Conservation (phyloP, 768 basidiomycete genomes). For the Megacollybia marginata region DNA sequence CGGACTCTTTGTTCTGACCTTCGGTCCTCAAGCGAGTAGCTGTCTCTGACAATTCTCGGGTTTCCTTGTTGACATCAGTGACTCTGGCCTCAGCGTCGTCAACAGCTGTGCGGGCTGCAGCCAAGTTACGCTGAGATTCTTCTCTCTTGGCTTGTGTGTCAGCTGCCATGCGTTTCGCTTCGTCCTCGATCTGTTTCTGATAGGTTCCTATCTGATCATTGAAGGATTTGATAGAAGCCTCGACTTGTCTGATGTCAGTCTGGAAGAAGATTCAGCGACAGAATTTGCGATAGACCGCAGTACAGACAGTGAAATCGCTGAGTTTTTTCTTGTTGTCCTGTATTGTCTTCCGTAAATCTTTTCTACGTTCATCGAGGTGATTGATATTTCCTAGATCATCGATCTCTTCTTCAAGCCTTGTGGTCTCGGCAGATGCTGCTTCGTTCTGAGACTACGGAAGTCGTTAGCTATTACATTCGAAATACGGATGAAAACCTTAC, state of each 20-base stretch:
- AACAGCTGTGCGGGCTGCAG: slow-evolving; percentile 34
- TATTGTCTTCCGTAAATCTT: slow-evolving; percentile 31
- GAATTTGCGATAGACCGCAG: neutral
- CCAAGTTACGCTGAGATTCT: slow-evolving; percentile 44
- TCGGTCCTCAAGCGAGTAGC: slow-evolving; percentile 21
- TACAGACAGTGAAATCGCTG: slow-evolving; percentile 35
- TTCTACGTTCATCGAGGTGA: slow-evolving; percentile 31
- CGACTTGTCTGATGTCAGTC: slow-evolving; percentile 47
- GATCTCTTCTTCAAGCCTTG: slow-evolving; percentile 29
- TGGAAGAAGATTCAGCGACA: slow-evolving; percentile 15
- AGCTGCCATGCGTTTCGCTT: slow-evolving; percentile 44
- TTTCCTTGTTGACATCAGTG: slow-evolving; percentile 5
- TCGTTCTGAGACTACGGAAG: neutral
- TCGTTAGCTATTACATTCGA: neutral
- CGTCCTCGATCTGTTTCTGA: slow-evolving; percentile 41
- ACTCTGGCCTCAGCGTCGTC: slow-evolving; percentile 27
- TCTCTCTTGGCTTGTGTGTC: slow-evolving; percentile 60
- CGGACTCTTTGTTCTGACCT: slow-evolving; percentile 31
- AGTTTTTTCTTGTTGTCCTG: slow-evolving; percentile 38
- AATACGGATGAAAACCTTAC: slow-evolving; percentile 16
- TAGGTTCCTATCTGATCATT: slow-evolving; percentile 8
- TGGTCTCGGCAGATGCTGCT: slow-evolving; percentile 12
- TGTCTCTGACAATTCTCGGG: slow-evolving; percentile 2
- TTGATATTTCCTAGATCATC: slow-evolving; percentile 38
- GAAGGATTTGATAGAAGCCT: slow-evolving; percentile 19